Evolutionary conservation across 2,329 filamentous ascomycete species (phyloP), one percentile per base, ranked within the genome.

Genomic region (Aspergillus neoniger): DNA sequence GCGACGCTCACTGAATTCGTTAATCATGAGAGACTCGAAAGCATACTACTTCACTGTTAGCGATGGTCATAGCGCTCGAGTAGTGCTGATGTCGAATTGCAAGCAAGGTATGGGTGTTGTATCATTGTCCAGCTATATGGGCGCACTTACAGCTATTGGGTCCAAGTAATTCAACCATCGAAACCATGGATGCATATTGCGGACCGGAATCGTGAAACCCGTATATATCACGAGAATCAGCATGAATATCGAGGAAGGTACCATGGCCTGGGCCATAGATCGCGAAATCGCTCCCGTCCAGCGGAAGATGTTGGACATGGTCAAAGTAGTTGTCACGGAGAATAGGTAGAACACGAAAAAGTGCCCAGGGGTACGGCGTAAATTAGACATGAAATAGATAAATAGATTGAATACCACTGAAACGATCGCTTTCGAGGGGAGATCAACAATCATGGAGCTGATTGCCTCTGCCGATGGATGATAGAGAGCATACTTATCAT

Each of bases 391-490:
- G 76, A 96, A 96, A 79, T 96, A 96, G 7, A 96, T 77, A 1
- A 86, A 83, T 12, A 93, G 49, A 72, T 96, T 95, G 81, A 96
- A 96, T 1, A 85, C 76, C 63, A 95, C 83, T 1, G 85, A 79
- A 65, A 92, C 92, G 14, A 78, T 38, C 4, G 96, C 76, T 75
- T 94, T 96, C 74, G 91, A 90, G 0, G 93, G 92, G 75, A 96
- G 76, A 67, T 97, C 93, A 62, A 87, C 89, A 41, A 97, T 78
- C 87, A 96, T 94, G 6, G 91, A 95, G 0, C 90, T 87, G 62
- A 91, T 84, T 14, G 92, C 91, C 81, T 97, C 92, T n/a, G 92
- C 90, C 2, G 90, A 92, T 0, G 93, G 92, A 70, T 96, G 93
- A 71, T 96, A 96, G 5, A 96, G 82, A 9, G 92, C 92, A 72